Percentiles rank a stretch among this genome's conserved stretches.
Evolutionary conservation across 2,329 filamentous ascomycete species (phyloP).

Genomic region (Pezicula neosporulosa): DNA sequence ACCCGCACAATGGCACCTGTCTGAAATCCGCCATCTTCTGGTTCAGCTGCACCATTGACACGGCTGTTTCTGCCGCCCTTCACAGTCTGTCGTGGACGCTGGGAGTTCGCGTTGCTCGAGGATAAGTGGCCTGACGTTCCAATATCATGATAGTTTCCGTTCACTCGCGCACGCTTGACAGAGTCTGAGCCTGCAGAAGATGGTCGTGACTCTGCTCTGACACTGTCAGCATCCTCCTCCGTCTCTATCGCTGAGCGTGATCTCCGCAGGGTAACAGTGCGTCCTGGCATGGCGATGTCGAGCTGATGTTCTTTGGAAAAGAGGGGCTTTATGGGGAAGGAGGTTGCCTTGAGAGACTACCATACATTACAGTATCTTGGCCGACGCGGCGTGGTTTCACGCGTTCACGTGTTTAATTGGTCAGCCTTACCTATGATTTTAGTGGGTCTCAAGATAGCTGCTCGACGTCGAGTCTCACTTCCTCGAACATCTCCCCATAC

Average conservation of each 20-base stretch:
- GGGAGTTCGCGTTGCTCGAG: constrained; percentile 4
- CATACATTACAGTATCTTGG: not conserved
- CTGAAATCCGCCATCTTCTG: constrained; percentile 16
- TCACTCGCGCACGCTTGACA: constrained; percentile 22
- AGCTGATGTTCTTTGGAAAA: not conserved
- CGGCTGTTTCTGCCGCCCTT: not conserved
- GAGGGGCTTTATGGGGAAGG: not conserved
- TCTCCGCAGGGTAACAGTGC: constrained; percentile 10
- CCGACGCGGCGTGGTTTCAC: not conserved
- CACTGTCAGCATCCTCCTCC: constrained; percentile 18
- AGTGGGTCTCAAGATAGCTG: not conserved
- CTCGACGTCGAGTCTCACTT: not conserved
- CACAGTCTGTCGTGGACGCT: not conserved
- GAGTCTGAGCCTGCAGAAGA: constrained; percentile 6
- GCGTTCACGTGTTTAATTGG: not conserved
- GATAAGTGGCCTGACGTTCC: too few species aligned
- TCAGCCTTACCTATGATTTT: not conserved
- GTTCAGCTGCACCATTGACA: constrained; percentile 7
- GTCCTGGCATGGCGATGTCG: constrained; percentile 3
- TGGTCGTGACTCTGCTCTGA: constrained; percentile 12
- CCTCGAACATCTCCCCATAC: not conserved
- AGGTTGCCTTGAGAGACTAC: too few species aligned
- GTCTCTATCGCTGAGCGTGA: constrained; percentile 20
- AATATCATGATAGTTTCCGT: constrained; percentile 11
- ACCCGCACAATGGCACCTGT: constrained; percentile 89